phyloP scores from a whole-genome alignment of 129 eudicot species.

The Flaveria bidentis region DNA sequence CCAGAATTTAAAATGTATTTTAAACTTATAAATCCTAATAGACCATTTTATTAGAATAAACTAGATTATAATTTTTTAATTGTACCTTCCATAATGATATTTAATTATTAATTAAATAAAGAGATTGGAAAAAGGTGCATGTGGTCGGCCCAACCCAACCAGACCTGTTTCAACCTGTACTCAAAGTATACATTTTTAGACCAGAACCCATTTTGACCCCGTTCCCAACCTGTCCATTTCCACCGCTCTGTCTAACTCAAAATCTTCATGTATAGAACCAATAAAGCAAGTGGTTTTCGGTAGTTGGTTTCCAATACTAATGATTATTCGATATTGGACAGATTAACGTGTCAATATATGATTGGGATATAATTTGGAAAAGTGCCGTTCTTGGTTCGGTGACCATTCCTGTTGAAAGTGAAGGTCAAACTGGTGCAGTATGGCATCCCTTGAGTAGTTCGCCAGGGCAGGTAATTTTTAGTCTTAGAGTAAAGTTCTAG shows the following conservation, averaged over 20 bases:
- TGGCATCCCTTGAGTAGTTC: conserved; percentile 83
- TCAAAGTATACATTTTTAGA: background rate
- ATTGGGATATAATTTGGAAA: conserved; percentile 99
- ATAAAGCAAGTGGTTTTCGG: conserved; percentile 21
- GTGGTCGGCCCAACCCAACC: background rate
- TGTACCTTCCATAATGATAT: background rate
- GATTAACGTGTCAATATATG: conserved; percentile 93
- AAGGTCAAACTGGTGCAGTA: conserved; percentile 84
- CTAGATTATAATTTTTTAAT: background rate
- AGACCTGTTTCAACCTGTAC: background rate
- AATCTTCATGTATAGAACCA: conserved; percentile 8
- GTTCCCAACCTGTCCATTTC: background rate
- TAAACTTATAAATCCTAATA: background rate
- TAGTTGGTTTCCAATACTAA: conserved; percentile 3
- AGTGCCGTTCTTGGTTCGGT: conserved; percentile 97
- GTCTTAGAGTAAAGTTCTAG: background rate
- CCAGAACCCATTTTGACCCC: background rate
- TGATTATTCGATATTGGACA: conserved; percentile 46
- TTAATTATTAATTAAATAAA: background rate
- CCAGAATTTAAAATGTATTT: background rate
- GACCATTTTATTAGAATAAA: background rate
- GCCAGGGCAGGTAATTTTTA: conserved; percentile 70
- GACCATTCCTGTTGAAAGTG: conserved; percentile 65
- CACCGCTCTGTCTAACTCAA: background rate
- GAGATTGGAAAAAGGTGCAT: background rate